Base-by-base conservation (phyloP, 2,329 filamentous ascomycete species). In the Metarhizium rileyi region DNA sequence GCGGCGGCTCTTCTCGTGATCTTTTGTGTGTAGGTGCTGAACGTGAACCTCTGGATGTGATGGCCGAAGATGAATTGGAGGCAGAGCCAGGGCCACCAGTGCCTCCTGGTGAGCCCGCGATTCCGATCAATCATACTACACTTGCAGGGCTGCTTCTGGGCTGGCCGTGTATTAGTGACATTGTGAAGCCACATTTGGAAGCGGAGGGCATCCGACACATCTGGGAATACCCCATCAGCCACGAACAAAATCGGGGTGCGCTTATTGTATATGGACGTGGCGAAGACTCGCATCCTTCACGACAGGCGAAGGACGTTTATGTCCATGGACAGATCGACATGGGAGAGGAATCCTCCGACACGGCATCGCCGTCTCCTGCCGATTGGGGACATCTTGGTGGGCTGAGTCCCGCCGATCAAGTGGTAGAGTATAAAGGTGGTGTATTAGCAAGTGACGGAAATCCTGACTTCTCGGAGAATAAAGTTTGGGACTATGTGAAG, bases 61-160 rank as follows among this genome's bases (percentile, higher is more conserved):
- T 65, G 58, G 59, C 57, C 3, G 76, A 75, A 36, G 73, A 79
- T 28, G 71, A 76, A 47, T 64, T 71, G 46, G 75, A 80, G 50
- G 68, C 68, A 2, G 72, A 76, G 42, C 74, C 76, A 20, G 74
- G 75, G 7, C 73, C 74, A 7, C 68, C 73, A 10, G 75, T 78
- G 6, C 70, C 67, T 12, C 76, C 76, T 1, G 81, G 80, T 44
- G 76, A 82, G 55, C 78, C 86, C 14, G 80, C 85, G 2, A 87
- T 95, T 50, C 87, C 89, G 1, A 79, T 83, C 26, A 87, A 95
- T 56, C 91, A 97, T 61, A 94, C 88, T 0, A 96, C 90, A 0
- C 81, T 89, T n/a, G 90, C 90, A 1, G 87, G 93, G 46, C 80
- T 90, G 54, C 72, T 97, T 18, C 70, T 97, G 26, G 74, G 78